Conservation (phyloP, 208 protist genomes). For the Kentomonas sorsogonicus region DNA sequence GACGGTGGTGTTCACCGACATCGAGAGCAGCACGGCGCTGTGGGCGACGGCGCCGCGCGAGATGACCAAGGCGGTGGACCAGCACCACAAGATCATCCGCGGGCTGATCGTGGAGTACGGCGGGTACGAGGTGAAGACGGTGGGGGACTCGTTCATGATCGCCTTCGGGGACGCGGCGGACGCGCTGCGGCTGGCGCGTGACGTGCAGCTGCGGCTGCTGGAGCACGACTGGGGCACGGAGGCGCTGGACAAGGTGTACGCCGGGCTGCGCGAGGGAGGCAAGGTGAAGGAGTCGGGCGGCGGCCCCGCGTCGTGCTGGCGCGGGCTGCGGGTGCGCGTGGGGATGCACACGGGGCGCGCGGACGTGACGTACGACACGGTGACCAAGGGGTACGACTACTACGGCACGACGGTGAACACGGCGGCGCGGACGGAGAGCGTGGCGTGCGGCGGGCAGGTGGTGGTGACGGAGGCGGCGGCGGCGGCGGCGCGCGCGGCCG, state of each 20-base stretch:
- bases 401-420: conserved; percentile 69
- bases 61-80: conserved; percentile 38
- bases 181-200: conserved; percentile 37
- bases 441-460: conserved; percentile 53
- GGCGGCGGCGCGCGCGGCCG: neutral
- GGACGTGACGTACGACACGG: conserved; percentile 17
- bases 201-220: conserved; percentile 37
- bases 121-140: conserved; percentile 71
- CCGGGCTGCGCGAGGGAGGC: conserved; percentile 4
- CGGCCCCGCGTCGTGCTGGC: neutral
- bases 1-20: conserved; percentile 62
- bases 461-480: conserved; percentile 4
- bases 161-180: conserved; percentile 26
- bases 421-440: conserved; percentile 42
- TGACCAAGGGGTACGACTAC: conserved; percentile 59
- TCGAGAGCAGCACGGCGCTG: conserved; percentile 55
- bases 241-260: conserved; percentile 31
- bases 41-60: conserved; percentile 34
- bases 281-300: neutral
- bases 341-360: conserved; percentile 27
- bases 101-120: conserved; percentile 41
- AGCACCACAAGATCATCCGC: conserved; percentile 54
- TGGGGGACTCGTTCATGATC: conserved; percentile 80
- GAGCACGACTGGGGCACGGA: conserved; percentile 40
- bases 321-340: conserved; percentile 25